phyloP scores from a whole-genome alignment of 306 rosid species.

The Biancaea sappan region DNA sequence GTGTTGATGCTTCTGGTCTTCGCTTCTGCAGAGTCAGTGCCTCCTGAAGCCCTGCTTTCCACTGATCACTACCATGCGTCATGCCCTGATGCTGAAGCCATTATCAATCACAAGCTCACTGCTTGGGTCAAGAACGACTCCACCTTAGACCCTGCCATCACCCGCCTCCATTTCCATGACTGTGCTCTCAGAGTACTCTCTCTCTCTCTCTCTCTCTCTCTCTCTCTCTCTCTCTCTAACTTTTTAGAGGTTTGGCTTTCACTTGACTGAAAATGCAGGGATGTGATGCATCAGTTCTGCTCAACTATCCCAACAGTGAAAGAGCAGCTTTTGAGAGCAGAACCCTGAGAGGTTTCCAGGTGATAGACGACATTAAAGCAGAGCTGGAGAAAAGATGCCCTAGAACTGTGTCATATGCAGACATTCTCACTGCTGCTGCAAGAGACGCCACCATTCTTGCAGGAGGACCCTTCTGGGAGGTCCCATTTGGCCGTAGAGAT shows the following conservation, averaged over 20 bases:
- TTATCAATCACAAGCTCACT: slow-evolving; percentile 58
- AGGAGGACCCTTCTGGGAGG: slow-evolving; percentile 96
- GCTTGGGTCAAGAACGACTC: slow-evolving; percentile 69
- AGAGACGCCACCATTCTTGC: slow-evolving; percentile 84
- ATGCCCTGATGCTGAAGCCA: slow-evolving; percentile 74
- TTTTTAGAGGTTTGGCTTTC: neutral
- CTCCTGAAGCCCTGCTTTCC: slow-evolving; percentile 52
- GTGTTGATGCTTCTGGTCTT: slow-evolving; percentile 41
- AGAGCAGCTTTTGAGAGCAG: slow-evolving; percentile 66
- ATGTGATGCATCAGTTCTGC: slow-evolving; percentile 76
- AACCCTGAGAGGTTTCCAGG: slow-evolving; percentile 67
- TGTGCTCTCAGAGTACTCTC: slow-evolving; percentile 71
- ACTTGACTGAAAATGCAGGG: slow-evolving; percentile 54
- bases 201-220: neutral
- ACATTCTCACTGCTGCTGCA: slow-evolving; percentile 80
- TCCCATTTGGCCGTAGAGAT: slow-evolving; percentile 77
- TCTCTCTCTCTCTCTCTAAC: neutral
- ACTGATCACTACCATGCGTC: slow-evolving; percentile 45
- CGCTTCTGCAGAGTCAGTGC: slow-evolving; percentile 8
- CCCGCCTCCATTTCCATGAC: slow-evolving; percentile 86
- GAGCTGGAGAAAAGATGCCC: slow-evolving; percentile 76
- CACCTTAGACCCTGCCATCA: slow-evolving; percentile 71
- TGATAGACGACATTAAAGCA: slow-evolving; percentile 71
- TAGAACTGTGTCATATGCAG: slow-evolving; percentile 80
- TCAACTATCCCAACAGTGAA: slow-evolving; percentile 60